Evolutionary conservation across 768 basidiomycete species (phyloP), one percentile per base, ranked within the genome.

Genomic region (Galerina marginata): DNA sequence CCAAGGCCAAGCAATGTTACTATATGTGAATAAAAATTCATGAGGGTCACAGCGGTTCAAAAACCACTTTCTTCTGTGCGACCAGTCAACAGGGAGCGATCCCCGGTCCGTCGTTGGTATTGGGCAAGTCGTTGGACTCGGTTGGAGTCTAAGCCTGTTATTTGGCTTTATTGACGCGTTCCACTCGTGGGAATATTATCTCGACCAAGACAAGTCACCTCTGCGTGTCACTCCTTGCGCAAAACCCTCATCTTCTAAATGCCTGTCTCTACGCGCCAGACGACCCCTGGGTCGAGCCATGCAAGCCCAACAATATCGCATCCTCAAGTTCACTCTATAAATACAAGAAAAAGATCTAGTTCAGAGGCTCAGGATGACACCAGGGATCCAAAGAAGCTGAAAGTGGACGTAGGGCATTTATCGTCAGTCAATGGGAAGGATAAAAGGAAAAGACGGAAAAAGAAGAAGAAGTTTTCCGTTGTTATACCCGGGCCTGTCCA

Each of bases 361-460:
- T 71, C 75, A 6, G 75, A 77, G 45, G 42, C 42, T 20, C 61
- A 64, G 23, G 71, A 67, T 6, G 73, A 75, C 39, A 48, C 58
- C 42, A 71, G 69, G 45, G 70, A 71, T 36, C 10, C 61, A 16
- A 77, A 77, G 67, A 77, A 74, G 68, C 59, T 63, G 33, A 76
- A 67, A 65, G 71, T 65, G 54, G 71, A 72, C 50, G 61, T 65
- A 39, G 66, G 53, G 33, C 25, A 47, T 43, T 46, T 59, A 33
- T 53, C 58, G 12, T 42, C 56, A 49, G 62, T 63, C 43, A 66
- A 66, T 26, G 64, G 53, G 40, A 73, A 68, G 42, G 64, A 67
- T 16, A 74, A 74, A 53, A 77, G 76, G 54, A 79, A 72, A 61
- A 74, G 71, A 60, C 74, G 62, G 60, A 78, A 69, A 65, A 79